Evolutionary conservation across 2,329 filamentous ascomycete genomes (phyloP), one percentile per base, ranked within the genome.

Genomic region (Fusarium buxicola): DNA sequence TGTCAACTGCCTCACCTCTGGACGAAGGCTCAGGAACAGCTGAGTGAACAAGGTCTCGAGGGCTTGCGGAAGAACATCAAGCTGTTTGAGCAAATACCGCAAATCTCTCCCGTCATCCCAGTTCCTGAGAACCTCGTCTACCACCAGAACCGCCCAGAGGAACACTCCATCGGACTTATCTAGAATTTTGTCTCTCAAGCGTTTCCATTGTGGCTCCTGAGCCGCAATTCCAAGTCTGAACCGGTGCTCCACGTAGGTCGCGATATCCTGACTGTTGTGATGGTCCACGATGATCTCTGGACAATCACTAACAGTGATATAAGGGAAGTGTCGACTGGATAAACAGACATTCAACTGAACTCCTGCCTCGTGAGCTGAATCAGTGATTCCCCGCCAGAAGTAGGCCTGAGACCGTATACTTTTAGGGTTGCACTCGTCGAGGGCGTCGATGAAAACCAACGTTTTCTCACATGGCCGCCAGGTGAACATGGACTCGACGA

Each of bases 381-480:
- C 27, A 2, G 54, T 58, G 7, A 49, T 15, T 13, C 35, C 7
- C 3, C 41, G 6, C 59, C 51, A 65, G n/a, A 58, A 55, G 12
- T 44, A 51, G 1, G 34, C 39, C 13, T 43, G 32, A 2, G 1
- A 2, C 7, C 50, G 18, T 25, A 40, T n/a, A 7, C 9, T 32
- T 1, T 25, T 5, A 1, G 13, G 1, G 5, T 38, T 16, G 3
- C 47, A 44, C 9, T 65, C 59, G n/a, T 65, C 59, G 8, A 65
- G 36, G 2, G 52, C 59, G 8, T 65, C 55, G 3, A 65, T 36
- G 5, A 60, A 65, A 8, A 65, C 43, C 8, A 63, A 6, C 2
- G 31, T 40, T n/a, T 10, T 44, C 25, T 25, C n/a, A n/a, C n/a
- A n/a, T 51, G 2, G 7, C 11, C 10, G n/a, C 9, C 10, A 7